These are phyloP conservation scores for Vitis rupestris DNA, from an alignment of 164 flowering plant genomes.

Conservation along the genomic window DNA sequence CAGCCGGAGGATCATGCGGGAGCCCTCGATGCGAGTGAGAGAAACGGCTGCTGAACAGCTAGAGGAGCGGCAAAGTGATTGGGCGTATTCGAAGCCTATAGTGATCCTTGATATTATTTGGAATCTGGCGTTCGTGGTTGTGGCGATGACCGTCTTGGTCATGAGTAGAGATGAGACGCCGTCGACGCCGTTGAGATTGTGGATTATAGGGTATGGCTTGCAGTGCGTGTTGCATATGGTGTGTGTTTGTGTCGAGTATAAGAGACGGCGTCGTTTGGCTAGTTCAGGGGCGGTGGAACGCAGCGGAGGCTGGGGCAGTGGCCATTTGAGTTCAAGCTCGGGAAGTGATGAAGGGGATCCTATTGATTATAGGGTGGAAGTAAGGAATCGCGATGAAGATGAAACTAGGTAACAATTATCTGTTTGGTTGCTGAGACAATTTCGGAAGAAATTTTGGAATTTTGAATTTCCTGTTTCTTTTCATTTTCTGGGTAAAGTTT, in stretches of 20 bases:
- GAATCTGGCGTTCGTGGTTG: slow-evolving; percentile 45
- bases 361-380: slow-evolving; percentile 20
- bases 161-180: slow-evolving; percentile 42
- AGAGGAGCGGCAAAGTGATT: slow-evolving; percentile 60
- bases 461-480: not conserved
- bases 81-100: slow-evolving; percentile 68
- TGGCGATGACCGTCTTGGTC: slow-evolving; percentile 30
- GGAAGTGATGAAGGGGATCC: slow-evolving; percentile 32
- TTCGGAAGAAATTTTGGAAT: not conserved
- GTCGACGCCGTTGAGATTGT: slow-evolving; percentile 42
- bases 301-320: slow-evolving; percentile 10
- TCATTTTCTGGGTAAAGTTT: not conserved
- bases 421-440: not conserved
- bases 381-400: slow-evolving; percentile 18
- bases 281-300: not conserved
- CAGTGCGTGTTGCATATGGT: slow-evolving; percentile 50
- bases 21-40: slow-evolving; percentile 54
- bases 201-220: slow-evolving; percentile 46
- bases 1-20: slow-evolving; percentile 46
- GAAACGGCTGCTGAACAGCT: slow-evolving; percentile 68
- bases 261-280: slow-evolving; percentile 16
- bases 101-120: slow-evolving; percentile 50
- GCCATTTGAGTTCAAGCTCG: slow-evolving; percentile 23
- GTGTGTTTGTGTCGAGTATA: slow-evolving; percentile 44
- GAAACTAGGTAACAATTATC: slow-evolving; percentile 25